These are phyloP conservation scores for Rugosomyces carneus DNA, from an alignment of 1,284 basidiomycete species.

Conservation along the genomic window DNA sequence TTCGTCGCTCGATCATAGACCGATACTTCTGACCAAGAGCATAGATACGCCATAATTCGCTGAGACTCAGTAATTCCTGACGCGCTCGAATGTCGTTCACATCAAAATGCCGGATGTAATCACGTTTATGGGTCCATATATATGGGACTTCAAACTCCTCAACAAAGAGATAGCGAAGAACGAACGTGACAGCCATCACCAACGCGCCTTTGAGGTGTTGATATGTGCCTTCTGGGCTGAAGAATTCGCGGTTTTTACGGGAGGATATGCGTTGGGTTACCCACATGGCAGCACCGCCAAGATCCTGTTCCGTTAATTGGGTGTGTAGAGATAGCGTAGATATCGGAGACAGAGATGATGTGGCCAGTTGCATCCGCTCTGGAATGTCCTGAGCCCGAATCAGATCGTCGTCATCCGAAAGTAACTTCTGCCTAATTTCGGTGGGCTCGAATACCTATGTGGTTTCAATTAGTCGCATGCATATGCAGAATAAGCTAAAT, in stretches of 20 bases:
- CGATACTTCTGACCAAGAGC: slow-evolving; percentile 82
- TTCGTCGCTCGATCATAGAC: slow-evolving; percentile 72
- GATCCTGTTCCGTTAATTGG: slow-evolving; percentile 60
- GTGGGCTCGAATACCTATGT: slow-evolving; percentile 96
- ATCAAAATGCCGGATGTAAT: slow-evolving; percentile 81
- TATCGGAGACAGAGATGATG: slow-evolving; percentile 73
- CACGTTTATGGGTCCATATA: slow-evolving; percentile 90
- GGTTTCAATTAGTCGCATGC: slow-evolving; percentile 6
- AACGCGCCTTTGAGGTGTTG: slow-evolving; percentile 63
- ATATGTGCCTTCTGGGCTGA: slow-evolving; percentile 53
- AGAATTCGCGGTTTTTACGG: slow-evolving; percentile 73
- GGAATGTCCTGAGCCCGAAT: slow-evolving; percentile 90
- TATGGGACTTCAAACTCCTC: slow-evolving; percentile 92
- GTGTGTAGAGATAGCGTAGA: slow-evolving; percentile 65
- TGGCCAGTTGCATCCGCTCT: slow-evolving; percentile 93
- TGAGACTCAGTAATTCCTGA: slow-evolving; percentile 65
- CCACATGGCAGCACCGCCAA: slow-evolving; percentile 85
- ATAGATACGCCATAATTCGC: slow-evolving; percentile 88
- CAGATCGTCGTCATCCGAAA: slow-evolving; percentile 93
- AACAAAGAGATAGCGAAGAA: slow-evolving; percentile 82
- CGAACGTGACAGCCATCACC: slow-evolving; percentile 74
- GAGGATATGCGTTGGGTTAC: slow-evolving; percentile 80
- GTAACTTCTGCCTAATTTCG: slow-evolving; percentile 86
- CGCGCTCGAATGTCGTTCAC: slow-evolving; percentile 46
- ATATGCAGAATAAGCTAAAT: slow-evolving; percentile 1